A percentile compares a stretch with the other conserved stretches of the same genome.
Evolutionary conservation across 257 asterid species (phyloP).

Genomic region (Nicotiana otophora): DNA sequence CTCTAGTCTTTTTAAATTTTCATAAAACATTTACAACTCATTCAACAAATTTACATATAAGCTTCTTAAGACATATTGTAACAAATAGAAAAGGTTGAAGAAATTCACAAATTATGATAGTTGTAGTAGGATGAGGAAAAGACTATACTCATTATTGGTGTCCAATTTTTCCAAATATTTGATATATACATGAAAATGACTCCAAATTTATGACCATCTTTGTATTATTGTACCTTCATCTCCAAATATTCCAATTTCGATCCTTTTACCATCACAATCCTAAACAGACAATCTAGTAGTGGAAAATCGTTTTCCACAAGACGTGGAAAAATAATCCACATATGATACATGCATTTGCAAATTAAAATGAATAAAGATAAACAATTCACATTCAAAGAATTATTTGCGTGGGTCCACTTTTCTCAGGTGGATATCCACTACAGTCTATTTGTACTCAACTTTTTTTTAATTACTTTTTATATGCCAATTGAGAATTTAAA

Average conservation of each 20-base stretch:
- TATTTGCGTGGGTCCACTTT: neutral
- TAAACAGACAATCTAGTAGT: neutral
- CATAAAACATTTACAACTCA: neutral
- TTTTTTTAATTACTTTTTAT: too few species aligned
- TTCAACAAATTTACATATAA: neutral
- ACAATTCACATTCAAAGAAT: neutral
- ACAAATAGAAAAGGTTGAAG: too few species aligned
- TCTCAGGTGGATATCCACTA: too few species aligned
- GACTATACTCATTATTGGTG: neutral
- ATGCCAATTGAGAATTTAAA: too few species aligned
- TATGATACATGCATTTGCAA: neutral
- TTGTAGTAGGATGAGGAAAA: neutral
- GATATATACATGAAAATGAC: neutral
- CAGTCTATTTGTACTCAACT: too few species aligned
- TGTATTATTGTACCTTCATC: neutral
- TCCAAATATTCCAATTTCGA: neutral
- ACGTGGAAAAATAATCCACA: neutral
- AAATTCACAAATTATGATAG: neutral
- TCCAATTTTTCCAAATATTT: neutral
- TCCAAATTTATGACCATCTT: neutral
- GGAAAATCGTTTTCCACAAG: neutral
- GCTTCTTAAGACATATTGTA: neutral
- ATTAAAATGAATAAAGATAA: neutral
- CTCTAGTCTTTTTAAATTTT: neutral
- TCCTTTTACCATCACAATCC: neutral